These are phyloP conservation scores for Boletus smithii DNA, from an alignment of 1,284 basidiomycete genomes.

Conservation along the genomic window DNA sequence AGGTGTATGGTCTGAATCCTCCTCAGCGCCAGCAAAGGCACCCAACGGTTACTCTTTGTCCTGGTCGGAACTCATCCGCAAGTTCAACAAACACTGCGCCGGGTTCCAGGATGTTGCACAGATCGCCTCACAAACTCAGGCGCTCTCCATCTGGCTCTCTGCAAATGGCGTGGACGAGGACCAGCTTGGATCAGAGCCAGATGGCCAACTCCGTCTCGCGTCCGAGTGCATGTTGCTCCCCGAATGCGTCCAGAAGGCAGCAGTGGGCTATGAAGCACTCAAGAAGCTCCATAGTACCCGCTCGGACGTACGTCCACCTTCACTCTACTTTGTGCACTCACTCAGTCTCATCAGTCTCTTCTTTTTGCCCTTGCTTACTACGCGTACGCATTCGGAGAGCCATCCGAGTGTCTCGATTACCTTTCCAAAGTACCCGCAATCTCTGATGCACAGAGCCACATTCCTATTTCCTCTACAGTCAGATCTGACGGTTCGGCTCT, in stretches of 20 bases:
- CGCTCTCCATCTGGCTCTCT: conserved; percentile 57
- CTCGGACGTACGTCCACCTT: conserved; percentile 52
- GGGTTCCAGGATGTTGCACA: conserved; percentile 60
- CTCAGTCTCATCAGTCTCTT: conserved; percentile 43
- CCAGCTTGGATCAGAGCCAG: conserved; percentile 32
- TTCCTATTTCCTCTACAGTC: conserved; percentile 44
- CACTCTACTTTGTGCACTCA: conserved; percentile 6
- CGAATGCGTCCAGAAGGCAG: conserved; percentile 54
- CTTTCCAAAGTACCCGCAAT: conserved; percentile 56
- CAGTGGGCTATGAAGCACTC: conserved; percentile 48
- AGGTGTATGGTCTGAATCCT: conserved; percentile 68
- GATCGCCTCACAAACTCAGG: conserved; percentile 63
- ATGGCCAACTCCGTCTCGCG: conserved; percentile 45
- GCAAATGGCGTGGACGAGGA: conserved; percentile 43
- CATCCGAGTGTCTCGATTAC: conserved; percentile 58
- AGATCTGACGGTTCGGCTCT: conserved; percentile 41
- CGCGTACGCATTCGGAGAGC: conserved; percentile 68
- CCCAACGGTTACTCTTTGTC: conserved; percentile 56
- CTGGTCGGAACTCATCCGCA: conserved; percentile 81
- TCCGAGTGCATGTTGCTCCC: conserved; percentile 55
- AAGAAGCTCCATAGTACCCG: conserved; percentile 49
- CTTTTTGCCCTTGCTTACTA: conserved; percentile 70
- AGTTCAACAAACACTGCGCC: conserved; percentile 84
- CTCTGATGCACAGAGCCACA: conserved; percentile 47
- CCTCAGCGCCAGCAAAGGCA: conserved; percentile 56